These are phyloP conservation scores for Phellinidium pouzarii DNA, from an alignment of 1,284 basidiomycete species.

Conservation along the genomic window DNA sequence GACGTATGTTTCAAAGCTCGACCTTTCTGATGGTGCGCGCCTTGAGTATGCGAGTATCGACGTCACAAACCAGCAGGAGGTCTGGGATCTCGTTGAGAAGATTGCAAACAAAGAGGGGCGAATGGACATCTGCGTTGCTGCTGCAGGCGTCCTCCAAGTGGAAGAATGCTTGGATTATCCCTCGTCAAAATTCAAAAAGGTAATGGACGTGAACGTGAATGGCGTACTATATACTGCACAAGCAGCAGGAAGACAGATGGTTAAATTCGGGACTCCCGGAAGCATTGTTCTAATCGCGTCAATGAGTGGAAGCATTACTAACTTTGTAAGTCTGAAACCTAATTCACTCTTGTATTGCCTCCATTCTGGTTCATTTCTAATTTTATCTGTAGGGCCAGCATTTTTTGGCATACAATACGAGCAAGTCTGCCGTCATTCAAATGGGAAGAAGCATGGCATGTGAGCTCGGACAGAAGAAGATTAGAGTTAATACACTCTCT, in stretches of 20 bases:
- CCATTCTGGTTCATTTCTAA: background rate
- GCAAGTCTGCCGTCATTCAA: slow-evolving; percentile 78
- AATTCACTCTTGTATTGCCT: background rate
- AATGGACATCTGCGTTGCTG: slow-evolving; percentile 70
- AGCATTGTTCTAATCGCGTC: slow-evolving; percentile 81
- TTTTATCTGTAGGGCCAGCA: slow-evolving; percentile 45
- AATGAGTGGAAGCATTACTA: slow-evolving; percentile 82
- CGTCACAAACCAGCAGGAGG: slow-evolving; percentile 50
- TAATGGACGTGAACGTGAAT: slow-evolving; percentile 68
- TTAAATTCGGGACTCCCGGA: slow-evolving; percentile 56
- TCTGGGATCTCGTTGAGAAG: slow-evolving; percentile 26
- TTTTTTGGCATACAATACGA: slow-evolving; percentile 76
- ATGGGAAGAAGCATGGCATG: slow-evolving; percentile 81
- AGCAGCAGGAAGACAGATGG: slow-evolving; percentile 48
- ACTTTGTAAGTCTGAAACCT: slow-evolving; percentile 43
- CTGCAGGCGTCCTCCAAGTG: slow-evolving; percentile 67
- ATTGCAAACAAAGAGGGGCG: slow-evolving; percentile 58
- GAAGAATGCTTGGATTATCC: slow-evolving; percentile 67
- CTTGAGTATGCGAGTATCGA: slow-evolving; percentile 64
- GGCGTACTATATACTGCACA: slow-evolving; percentile 56
- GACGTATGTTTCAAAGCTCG: slow-evolving; percentile 43
- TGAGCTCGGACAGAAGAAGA: slow-evolving; percentile 65
- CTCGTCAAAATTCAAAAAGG: slow-evolving; percentile 64
- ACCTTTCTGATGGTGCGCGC: slow-evolving; percentile 34
- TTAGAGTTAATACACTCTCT: slow-evolving; percentile 72